phyloP scores from a whole-genome alignment of 2,329 filamentous ascomycete genomes.

The Aspergillus pseudoterreus region DNA sequence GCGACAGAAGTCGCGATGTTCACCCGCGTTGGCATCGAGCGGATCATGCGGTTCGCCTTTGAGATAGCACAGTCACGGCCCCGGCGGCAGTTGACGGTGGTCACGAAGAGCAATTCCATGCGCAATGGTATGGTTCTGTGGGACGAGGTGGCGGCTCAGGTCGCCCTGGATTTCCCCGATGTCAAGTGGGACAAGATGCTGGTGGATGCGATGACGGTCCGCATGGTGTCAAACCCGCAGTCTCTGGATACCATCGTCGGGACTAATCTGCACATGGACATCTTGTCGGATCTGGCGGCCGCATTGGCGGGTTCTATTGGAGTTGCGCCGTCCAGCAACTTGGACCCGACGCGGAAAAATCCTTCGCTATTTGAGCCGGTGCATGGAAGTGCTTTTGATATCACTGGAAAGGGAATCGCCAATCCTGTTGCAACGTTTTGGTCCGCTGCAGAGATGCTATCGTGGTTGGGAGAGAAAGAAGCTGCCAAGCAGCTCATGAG shows the following conservation, averaged over 20 bases:
- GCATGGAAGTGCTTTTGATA: constrained; percentile 63
- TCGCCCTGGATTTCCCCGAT: constrained; percentile 49
- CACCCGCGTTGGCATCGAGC: constrained; percentile 49
- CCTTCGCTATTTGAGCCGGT: constrained; percentile 62
- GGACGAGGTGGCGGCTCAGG: constrained; percentile 50
- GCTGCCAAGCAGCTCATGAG: constrained; percentile 56
- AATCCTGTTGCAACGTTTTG: constrained; percentile 65
- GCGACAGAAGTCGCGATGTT: constrained; percentile 54
- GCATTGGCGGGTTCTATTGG: constrained; percentile 67
- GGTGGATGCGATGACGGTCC: constrained; percentile 55
- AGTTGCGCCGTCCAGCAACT: constrained; percentile 64
- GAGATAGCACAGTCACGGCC: constrained; percentile 47
- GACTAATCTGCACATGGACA: constrained; percentile 58
- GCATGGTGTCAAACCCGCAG: constrained; percentile 51
- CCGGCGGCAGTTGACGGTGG: constrained; percentile 50
- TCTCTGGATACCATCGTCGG: constrained; percentile 53
- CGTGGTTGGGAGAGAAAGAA: constrained; percentile 56
- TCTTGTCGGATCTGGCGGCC: constrained; percentile 66
- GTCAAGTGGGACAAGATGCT: constrained; percentile 54
- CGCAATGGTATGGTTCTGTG: constrained; percentile 55
- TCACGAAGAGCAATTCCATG: constrained; percentile 56
- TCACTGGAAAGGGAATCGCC: constrained; percentile 57
- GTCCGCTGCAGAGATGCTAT: constrained; percentile 65
- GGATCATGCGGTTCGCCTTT: constrained; percentile 53
- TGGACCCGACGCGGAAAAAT: constrained; percentile 60